Evolutionary conservation across 805 yeast species (phyloP), one percentile per base, ranked within the genome.

Genomic region (Metschnikowia aberdeeniae): DNA sequence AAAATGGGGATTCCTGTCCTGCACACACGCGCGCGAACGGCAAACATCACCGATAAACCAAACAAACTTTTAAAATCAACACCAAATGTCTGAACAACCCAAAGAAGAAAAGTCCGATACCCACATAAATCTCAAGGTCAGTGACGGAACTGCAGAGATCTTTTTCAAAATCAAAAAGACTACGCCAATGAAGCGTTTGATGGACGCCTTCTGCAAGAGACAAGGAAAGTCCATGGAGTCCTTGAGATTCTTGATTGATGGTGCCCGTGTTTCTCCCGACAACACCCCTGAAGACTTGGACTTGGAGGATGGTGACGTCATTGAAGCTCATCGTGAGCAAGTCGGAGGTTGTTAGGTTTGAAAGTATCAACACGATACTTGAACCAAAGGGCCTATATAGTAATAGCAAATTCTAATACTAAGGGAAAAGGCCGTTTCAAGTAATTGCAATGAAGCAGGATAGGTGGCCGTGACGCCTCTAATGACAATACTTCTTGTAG

Each of bases 141-240:
- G 95, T 30, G 99, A 93, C 66, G 95, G 96, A 39, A 76, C 84
- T 43, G 85, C 95, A 17, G 99, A 93, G 66, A 90, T 93, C 52
- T 89, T 86, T 67, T 93, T 93, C 82, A 90, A 92, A 68, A 92
- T 93, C 67, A 89, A 90, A 73, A 80, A 87, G 69, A 77, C 90
- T 34, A 93, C 99, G 5, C 96, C 92, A 39, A 78, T 93, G 75
- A 86, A 81, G 67, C 86, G 96, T 71, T 81, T 93, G 59, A 92
- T 93, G 89, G 98, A 92, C 61, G 96, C 97, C 10, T 93, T 92
- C 66, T 95, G 98, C 66, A 90, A 90, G 71, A 86, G 99, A 75
- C 96, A 92, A 62, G 98, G 98, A 36, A 92, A 92, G 66, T 81
- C 85, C 53, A 70, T 85, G 61, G 81, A 78, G 55, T 80, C 92